These are phyloP conservation scores for Porcisia deanei DNA, from an alignment of 208 protist species.

Conservation along the genomic window DNA sequence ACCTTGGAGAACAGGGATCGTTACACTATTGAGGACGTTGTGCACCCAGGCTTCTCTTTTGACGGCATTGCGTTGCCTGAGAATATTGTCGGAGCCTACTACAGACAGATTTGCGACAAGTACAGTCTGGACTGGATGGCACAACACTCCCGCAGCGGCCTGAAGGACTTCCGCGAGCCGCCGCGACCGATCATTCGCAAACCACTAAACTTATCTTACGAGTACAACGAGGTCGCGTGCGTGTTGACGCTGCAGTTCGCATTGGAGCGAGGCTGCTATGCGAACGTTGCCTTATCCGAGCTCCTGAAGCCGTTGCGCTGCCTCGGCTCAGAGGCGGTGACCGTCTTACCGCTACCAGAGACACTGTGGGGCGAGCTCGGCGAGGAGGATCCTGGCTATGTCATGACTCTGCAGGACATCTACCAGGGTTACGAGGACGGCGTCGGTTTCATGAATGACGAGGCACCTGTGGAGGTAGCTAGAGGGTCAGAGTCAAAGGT, in stretches of 20 bases:
- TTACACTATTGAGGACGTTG: conserved; percentile 72
- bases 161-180: conserved; percentile 82
- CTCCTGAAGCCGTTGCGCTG: conserved; percentile 74
- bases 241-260: conserved; percentile 71
- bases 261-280: conserved; percentile 85
- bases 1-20: conserved; percentile 34
- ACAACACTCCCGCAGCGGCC: conserved; percentile 55
- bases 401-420: conserved; percentile 81
- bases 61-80: conserved; percentile 62
- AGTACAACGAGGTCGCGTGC: conserved; percentile 41
- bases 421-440: conserved; percentile 82
- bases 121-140: conserved; percentile 76
- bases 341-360: conserved; percentile 54
- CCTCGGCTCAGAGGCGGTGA: conserved; percentile 66
- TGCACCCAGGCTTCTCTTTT: conserved; percentile 87
- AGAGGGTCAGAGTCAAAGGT: conserved; percentile 39
- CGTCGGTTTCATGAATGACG: conserved; percentile 64
- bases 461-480: conserved; percentile 21
- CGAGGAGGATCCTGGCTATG: conserved; percentile 68
- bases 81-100: conserved; percentile 73
- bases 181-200: conserved; percentile 80
- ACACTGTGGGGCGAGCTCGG: conserved; percentile 57
- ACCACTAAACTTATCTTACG: conserved; percentile 64
- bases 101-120: conserved; percentile 70
- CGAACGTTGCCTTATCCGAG: conserved; percentile 85